phyloP scores from a whole-genome alignment of 2,329 filamentous ascomycete genomes.

The Fusarium brachygibbosum region DNA sequence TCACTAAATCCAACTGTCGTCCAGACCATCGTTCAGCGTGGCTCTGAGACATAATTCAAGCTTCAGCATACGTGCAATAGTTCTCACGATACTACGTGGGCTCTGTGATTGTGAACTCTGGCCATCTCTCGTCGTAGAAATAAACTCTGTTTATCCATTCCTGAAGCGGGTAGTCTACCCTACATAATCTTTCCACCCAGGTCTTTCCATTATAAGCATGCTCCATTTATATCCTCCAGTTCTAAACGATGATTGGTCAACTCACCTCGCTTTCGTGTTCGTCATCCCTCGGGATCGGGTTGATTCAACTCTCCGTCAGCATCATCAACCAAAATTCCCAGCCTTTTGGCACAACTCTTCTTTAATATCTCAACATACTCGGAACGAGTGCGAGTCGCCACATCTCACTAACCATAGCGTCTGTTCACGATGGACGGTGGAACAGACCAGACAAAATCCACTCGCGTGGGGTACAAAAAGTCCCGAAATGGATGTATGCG shows the following conservation, averaged over 20 bases:
- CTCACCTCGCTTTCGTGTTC: conserved; percentile 10
- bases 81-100: too few relatives aligned
- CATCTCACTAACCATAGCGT: not conserved
- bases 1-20: too few relatives aligned
- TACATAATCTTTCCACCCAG: too few relatives aligned
- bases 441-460: conserved; percentile 8
- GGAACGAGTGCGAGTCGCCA: conserved; percentile 27
- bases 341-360: not conserved
- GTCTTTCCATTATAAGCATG: too few relatives aligned
- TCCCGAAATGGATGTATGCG: conserved; percentile 36
- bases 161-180: too few relatives aligned
- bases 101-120: too few relatives aligned
- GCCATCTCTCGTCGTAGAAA: too few relatives aligned
- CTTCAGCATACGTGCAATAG: too few relatives aligned
- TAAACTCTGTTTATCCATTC: too few relatives aligned
- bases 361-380: not conserved
- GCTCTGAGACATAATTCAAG: too few relatives aligned
- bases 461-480: conserved; percentile 38
- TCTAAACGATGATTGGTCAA: not conserved
- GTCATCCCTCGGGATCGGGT: conserved; percentile 19
- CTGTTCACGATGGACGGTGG: conserved; percentile 3
- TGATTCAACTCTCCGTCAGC: conserved; percentile 8
- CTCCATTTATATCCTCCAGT: fast-evolving
- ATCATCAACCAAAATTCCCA: not conserved
- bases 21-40: too few relatives aligned